Conservation (phyloP, 768 basidiomycete genomes). For the Rossbeevera mucosa region DNA sequence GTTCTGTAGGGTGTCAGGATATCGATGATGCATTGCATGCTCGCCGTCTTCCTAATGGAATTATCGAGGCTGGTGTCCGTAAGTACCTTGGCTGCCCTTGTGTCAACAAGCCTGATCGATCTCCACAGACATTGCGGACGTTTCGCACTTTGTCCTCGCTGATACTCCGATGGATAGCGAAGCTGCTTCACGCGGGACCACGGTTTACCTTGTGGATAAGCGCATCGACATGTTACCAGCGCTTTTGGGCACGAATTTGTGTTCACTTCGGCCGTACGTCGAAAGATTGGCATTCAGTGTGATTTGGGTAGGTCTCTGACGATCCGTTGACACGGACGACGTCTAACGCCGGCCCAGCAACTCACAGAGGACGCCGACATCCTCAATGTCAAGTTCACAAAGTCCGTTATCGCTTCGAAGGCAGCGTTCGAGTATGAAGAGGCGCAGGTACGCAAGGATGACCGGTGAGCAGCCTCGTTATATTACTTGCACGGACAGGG, state of each 20-base stretch:
- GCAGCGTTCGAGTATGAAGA: slow-evolving; percentile 96
- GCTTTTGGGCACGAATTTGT: slow-evolving; percentile 91
- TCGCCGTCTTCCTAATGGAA: slow-evolving; percentile 78
- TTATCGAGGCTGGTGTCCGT: slow-evolving; percentile 98
- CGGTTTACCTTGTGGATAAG: slow-evolving; percentile 97
- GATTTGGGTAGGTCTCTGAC: slow-evolving; percentile 68
- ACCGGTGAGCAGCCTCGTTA: slow-evolving; percentile 53
- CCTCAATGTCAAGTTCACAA: slow-evolving; percentile 84
- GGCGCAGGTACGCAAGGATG: slow-evolving; percentile 90
- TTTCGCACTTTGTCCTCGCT: slow-evolving; percentile 90
- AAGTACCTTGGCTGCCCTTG: slow-evolving; percentile 36
- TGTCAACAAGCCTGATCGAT: neutral
- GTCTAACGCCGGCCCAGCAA: slow-evolving; percentile 51
- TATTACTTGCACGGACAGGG: too few relatives aligned
- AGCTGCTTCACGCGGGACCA: slow-evolving; percentile 93
- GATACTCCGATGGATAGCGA: slow-evolving; percentile 96
- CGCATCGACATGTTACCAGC: slow-evolving; percentile 97
- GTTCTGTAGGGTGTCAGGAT: slow-evolving; percentile 80
- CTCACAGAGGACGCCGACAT: slow-evolving; percentile 85
- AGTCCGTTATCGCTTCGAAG: slow-evolving; percentile 96
- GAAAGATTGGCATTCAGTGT: slow-evolving; percentile 93
- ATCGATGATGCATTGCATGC: slow-evolving; percentile 98
- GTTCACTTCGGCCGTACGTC: slow-evolving; percentile 87
- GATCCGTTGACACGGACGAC: neutral
- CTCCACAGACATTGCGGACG: slow-evolving; percentile 88